Evolutionary conservation across 495 filamentous ascomycete species (phyloP), one percentile per base, ranked within the genome.

Genomic region (Talaromyces wortmannii): DNA sequence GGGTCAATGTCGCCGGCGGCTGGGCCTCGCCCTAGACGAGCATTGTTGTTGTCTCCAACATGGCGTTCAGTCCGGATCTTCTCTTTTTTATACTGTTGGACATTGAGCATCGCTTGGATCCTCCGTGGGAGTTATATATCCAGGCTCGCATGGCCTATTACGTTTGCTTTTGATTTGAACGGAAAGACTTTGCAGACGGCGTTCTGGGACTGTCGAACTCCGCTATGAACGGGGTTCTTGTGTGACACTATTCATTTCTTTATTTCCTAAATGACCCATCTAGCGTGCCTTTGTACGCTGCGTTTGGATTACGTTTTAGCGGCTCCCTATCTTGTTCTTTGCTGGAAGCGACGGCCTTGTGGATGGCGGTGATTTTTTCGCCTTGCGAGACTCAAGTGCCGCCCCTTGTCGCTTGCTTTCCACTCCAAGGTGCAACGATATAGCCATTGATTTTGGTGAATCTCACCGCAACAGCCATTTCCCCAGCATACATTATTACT

Each of bases 1-100:
- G 95, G 95, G 94, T 99, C 8, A 89, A 96, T 53, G 92, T 96
- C 62, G 95, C 94, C 42, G 94, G 94, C 57, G 94, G 94, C 51
- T 99, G 92, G 92, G 83, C 89, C 55, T 86, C 84, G 48, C 84
- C 86, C 63, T 67, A 82, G 74, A 61, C 63, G 23, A 23, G 23
- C 23, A 23, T 23, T 23, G 23, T 23, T 23, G 60, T 61, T 67
- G 61, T 69, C 67, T 66, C 57, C 61, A 52, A 61, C 62, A 57
- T 58, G 67, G 57, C 58, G 67, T 71, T 17, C 31, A 42, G 16
- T 61, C 62, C 63, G 57, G 66, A 66, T 57, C 57, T 62, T 57
- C 40, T 15, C n/a, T 46, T 46, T 46, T 46, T n/a, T 46, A 46
- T n/a, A 58, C 59, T 62, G 57, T 66, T 71, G 64, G 61, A 62